Base-by-base conservation (phyloP, 2,329 filamentous ascomycete species). In the Curvularia sp. region DNA sequence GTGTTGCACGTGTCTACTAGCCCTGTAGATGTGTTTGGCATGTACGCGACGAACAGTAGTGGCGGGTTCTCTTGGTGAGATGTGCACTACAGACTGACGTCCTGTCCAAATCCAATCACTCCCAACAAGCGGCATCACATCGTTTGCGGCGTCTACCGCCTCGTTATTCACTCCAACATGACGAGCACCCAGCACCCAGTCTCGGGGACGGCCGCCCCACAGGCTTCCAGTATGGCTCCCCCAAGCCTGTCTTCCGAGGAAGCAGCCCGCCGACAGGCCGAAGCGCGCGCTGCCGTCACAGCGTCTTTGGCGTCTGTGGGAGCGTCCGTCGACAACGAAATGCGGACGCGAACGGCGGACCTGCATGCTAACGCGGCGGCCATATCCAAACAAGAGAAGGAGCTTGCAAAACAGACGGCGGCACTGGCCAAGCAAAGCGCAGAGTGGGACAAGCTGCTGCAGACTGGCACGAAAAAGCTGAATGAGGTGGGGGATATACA, bases 401-500 rank as follows among this genome's bases (percentile, higher is more conserved):
- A 89, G 61, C 81, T 93, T 35, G 78, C 77, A 51, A 84, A 82
- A 58, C 86, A 87, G 60, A 87, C 88, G 5, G 84, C 81, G 1
- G 83, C 76, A 2, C 77, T 93, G 74, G 80, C 84, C 49, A 83
- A 83, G 64, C 88, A 92, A 73, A 88, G 84, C 50, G 86, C 88
- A 61, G 85, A 86, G 75, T 83, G 91, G 71, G 84, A 83, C 64
- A 84, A 84, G 64, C 81, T 91, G 66, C 87, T 87, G 5, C 84
- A 85, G 65, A 83, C 83, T 57, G 88, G 88, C 35, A 84, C 85
- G 46, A 83, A 84, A 64, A 84, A 83, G 70, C 80, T 94, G 58
- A 93, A 93, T 79, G 90, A 93, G 81, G 81, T 93, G 61, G 90
- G 91, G 24, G 88, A 93, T 73, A 85, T 94, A 72, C 90, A 94